Conservation (phyloP, 2,329 filamentous ascomycete genomes). For the Ascochyta clinopodiicola region DNA sequence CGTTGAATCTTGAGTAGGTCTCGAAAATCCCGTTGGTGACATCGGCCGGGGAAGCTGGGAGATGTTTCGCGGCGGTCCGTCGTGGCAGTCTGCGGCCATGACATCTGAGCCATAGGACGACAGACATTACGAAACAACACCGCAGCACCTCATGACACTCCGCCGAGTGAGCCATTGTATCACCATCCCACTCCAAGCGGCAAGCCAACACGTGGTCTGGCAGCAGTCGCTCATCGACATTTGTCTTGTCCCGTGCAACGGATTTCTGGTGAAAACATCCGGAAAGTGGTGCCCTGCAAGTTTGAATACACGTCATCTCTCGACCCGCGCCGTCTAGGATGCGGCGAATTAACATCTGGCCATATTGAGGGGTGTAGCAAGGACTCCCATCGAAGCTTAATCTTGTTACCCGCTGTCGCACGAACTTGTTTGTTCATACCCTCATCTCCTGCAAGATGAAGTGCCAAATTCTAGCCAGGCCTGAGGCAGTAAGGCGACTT, state of each 20-base stretch:
- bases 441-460: constrained; percentile 32
- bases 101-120: constrained; percentile 12
- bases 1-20: constrained; percentile 10
- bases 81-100: constrained; percentile 21
- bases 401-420: constrained; percentile 26
- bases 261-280: not conserved
- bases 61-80: constrained; percentile 10
- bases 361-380: constrained; percentile 24
- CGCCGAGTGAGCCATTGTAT: constrained; percentile 17
- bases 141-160: constrained; percentile 24
- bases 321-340: constrained; percentile 16
- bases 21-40: constrained; percentile 23
- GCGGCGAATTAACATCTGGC: constrained; percentile 11
- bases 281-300: not conserved
- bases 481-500: constrained; percentile 19
- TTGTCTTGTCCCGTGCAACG: not conserved
- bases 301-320: constrained; percentile 30
- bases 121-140: constrained; percentile 15
- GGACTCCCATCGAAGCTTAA: constrained; percentile 22
- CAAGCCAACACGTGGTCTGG: constrained; percentile 20
- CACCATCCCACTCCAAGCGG: constrained; percentile 17
- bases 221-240: constrained; percentile 4
- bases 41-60: constrained; percentile 18
- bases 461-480: constrained; percentile 23
- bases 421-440: constrained; percentile 24